Conservation (phyloP, 495 filamentous ascomycete genomes). For the Cenococcum geophilum region DNA sequence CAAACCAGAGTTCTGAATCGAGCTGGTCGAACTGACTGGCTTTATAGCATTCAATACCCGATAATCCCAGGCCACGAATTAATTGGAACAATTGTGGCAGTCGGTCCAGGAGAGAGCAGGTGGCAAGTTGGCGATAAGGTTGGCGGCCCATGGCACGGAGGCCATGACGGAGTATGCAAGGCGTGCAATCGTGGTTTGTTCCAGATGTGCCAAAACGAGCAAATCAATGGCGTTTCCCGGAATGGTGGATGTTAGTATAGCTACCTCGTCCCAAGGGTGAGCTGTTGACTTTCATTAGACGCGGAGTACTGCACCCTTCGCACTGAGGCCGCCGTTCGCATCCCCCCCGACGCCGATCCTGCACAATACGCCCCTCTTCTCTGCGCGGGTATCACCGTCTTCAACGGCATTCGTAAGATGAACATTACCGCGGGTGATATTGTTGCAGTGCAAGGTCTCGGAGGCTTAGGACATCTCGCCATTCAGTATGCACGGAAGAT, state of each 20-base stretch:
- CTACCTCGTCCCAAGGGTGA: not conserved
- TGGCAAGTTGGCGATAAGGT: slow-evolving; percentile 42
- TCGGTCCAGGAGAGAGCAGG: slow-evolving; percentile 37
- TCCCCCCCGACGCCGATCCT: slow-evolving; percentile 53
- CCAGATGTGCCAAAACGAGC: slow-evolving; percentile 44
- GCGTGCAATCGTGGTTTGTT: slow-evolving; percentile 40
- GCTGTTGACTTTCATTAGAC: slow-evolving; percentile 33
- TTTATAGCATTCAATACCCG: slow-evolving; percentile 27
- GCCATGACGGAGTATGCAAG: slow-evolving; percentile 43
- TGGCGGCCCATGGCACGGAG: slow-evolving; percentile 44
- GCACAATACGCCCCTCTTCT: slow-evolving; percentile 60
- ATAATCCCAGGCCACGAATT: slow-evolving; percentile 39
- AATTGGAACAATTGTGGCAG: slow-evolving; percentile 37
- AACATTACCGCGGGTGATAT: slow-evolving; percentile 50
- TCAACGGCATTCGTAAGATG: slow-evolving; percentile 63
- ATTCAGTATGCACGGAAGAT: slow-evolving; percentile 61
- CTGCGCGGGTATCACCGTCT: slow-evolving; percentile 67
- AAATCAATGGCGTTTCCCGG: slow-evolving; percentile 38
- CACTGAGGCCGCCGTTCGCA: slow-evolving; percentile 56
- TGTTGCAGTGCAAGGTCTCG: slow-evolving; percentile 47
- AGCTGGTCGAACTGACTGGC: not conserved
- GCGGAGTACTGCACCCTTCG: slow-evolving; percentile 59
- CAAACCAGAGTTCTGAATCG: not conserved
- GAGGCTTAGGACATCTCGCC: slow-evolving; percentile 62
- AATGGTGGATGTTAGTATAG: slow-evolving; percentile 44